These are phyloP conservation scores for Metschnikowia dekortorum DNA, from an alignment of 805 yeast species.

Conservation along the genomic window DNA sequence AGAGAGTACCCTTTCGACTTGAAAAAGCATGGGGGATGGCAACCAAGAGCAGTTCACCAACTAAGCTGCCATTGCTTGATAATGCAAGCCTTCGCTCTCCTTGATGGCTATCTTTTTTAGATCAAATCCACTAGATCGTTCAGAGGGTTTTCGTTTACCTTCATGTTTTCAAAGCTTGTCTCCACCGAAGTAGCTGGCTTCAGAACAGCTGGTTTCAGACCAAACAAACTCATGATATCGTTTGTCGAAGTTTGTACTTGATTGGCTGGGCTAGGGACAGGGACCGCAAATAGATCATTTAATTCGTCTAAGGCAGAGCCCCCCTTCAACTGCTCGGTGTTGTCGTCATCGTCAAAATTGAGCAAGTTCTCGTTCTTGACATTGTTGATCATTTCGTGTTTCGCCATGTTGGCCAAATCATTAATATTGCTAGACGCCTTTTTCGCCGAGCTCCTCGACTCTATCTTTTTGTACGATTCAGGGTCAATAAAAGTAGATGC, in stretches of 20 bases:
- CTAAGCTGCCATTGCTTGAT: background rate
- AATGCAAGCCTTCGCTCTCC: background rate
- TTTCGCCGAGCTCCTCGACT: slow-evolving; percentile 13
- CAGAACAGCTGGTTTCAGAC: slow-evolving; percentile 15
- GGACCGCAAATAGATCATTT: slow-evolving; percentile 60
- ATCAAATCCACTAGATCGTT: slow-evolving; percentile 39
- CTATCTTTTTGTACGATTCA: slow-evolving; percentile 19
- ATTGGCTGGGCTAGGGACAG: slow-evolving; percentile 19
- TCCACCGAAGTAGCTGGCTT: slow-evolving; percentile 6
- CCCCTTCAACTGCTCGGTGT: slow-evolving; percentile 5
- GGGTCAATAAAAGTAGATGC: slow-evolving; percentile 55
- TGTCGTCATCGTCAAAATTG: slow-evolving; percentile 72
- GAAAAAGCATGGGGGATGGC: too few relatives aligned
- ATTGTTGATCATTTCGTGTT: slow-evolving; percentile 62
- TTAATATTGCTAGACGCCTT: slow-evolving; percentile 45
- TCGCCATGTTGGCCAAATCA: slow-evolving; percentile 74
- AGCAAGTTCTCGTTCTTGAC: slow-evolving; percentile 74
- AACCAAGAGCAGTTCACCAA: background rate
- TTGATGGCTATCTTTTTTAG: slow-evolving; percentile 9
- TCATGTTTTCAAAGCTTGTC: slow-evolving; percentile 12
- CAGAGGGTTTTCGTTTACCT: slow-evolving; percentile 5
- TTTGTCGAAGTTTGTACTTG: slow-evolving; percentile 21
- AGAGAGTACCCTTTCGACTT: too few relatives aligned
- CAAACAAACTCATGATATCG: slow-evolving; percentile 48
- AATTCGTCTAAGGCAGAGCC: slow-evolving; percentile 61